These are phyloP conservation scores for Planoprotostelium fungivorum DNA, from an alignment of 78 protist genomes.

Conservation along the genomic window DNA sequence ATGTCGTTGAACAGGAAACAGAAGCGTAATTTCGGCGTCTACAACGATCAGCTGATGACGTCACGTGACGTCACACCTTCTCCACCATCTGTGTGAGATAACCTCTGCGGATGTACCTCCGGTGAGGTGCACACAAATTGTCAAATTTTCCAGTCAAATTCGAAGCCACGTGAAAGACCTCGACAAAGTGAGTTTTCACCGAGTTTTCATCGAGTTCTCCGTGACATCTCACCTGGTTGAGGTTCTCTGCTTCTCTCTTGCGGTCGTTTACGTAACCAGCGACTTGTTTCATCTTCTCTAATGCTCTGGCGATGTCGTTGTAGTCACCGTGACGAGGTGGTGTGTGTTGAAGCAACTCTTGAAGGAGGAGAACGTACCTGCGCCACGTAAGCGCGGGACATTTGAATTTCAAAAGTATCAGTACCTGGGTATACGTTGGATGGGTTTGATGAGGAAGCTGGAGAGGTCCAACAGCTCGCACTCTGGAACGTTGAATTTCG, in stretches of 20 bases:
- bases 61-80: background rate
- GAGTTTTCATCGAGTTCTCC: slow-evolving; percentile 4
- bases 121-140: slow-evolving; percentile 60
- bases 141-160: slow-evolving; percentile 33
- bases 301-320: slow-evolving; percentile 29
- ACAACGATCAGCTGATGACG: background rate
- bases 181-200: background rate
- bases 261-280: slow-evolving; percentile 68
- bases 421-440: slow-evolving; percentile 51
- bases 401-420: too few species aligned
- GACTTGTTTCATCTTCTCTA: slow-evolving; percentile 61
- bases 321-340: slow-evolving; percentile 45
- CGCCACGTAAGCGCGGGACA: background rate
- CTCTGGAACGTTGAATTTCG: slow-evolving; percentile 10
- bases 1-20: slow-evolving; percentile 52
- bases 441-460: slow-evolving; percentile 50
- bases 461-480: slow-evolving; percentile 39
- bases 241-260: slow-evolving; percentile 69
- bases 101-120: slow-evolving; percentile 59
- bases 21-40: slow-evolving; percentile 19
- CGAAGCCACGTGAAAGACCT: background rate
- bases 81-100: slow-evolving; percentile 13
- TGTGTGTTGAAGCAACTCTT: slow-evolving; percentile 37
- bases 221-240: slow-evolving; percentile 41
- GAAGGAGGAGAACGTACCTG: slow-evolving; percentile 42